Percentiles rank a stretch among this genome's conserved stretches.
These are phyloP conservation scores for Paxillus rubicundulus DNA, from an alignment of 768 basidiomycete genomes.

Conservation along the genomic window DNA sequence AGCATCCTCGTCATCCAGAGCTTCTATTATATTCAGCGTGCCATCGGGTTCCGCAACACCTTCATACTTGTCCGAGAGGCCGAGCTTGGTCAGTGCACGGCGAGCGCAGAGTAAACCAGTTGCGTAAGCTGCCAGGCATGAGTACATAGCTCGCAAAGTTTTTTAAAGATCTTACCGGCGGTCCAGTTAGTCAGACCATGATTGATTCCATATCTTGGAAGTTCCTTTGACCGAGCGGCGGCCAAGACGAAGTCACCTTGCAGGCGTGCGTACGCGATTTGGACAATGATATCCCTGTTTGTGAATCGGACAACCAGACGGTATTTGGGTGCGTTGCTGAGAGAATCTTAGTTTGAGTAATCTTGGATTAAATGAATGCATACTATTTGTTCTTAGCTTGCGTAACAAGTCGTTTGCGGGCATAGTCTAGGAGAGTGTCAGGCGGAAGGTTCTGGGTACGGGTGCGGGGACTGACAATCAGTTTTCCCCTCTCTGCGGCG, in stretches of 20 bases:
- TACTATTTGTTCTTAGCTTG: constrained; percentile 99
- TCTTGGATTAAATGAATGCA: constrained; percentile 21
- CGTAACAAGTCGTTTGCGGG: constrained; percentile 92
- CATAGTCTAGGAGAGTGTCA: constrained; percentile 69
- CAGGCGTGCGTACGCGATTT: constrained; percentile 95
- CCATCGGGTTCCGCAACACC: constrained; percentile 92
- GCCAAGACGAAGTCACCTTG: constrained; percentile 95
- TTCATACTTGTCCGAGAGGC: constrained; percentile 96
- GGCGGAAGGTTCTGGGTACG: background rate
- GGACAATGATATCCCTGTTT: constrained; percentile 93
- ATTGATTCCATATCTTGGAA: constrained; percentile 93
- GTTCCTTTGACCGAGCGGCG: constrained; percentile 85
- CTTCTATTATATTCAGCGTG: constrained; percentile 76
- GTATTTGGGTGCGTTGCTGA: constrained; percentile 93
- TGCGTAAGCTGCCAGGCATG: constrained; percentile 70
- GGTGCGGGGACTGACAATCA: constrained; percentile 64
- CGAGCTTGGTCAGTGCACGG: constrained; percentile 91
- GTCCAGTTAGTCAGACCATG: constrained; percentile 99
- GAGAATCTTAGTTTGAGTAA: constrained; percentile 6
- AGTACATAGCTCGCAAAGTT: background rate
- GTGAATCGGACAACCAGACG: constrained; percentile 99
- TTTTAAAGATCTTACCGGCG: constrained; percentile 58
- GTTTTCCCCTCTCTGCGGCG: constrained; percentile 98
- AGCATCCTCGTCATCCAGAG: constrained; percentile 86
- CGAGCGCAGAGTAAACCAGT: constrained; percentile 95